These are phyloP conservation scores for Cladosporium halotolerans DNA, from an alignment of 2,329 filamentous ascomycete genomes.

Conservation along the genomic window DNA sequence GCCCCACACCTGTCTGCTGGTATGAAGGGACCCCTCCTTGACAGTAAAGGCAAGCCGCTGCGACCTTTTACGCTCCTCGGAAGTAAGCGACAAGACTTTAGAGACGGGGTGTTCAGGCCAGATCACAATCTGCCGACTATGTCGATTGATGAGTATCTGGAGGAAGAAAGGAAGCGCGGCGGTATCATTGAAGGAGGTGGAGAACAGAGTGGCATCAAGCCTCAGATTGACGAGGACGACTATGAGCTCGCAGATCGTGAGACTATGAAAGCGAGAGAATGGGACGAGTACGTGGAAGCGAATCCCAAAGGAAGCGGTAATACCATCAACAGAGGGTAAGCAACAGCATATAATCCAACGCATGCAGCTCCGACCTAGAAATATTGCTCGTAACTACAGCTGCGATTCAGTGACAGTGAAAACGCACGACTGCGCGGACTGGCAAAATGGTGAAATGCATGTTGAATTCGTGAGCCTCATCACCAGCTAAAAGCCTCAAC, in stretches of 20 bases:
- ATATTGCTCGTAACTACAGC: too few relatives aligned
- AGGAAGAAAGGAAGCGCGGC: slow-evolving; percentile 77
- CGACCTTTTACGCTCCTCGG: slow-evolving; percentile 84
- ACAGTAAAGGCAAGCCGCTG: slow-evolving; percentile 72
- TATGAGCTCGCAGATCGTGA: slow-evolving; percentile 79
- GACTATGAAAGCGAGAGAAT: slow-evolving; percentile 86
- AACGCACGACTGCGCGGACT: neutral
- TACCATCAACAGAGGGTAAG: slow-evolving; percentile 68
- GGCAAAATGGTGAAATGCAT: neutral
- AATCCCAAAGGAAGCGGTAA: slow-evolving; percentile 83
- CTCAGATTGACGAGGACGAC: slow-evolving; percentile 83
- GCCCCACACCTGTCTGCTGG: slow-evolving; percentile 47
- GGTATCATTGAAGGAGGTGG: slow-evolving; percentile 90
- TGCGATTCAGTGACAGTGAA: too few relatives aligned
- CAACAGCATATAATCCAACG: slow-evolving; percentile 6
- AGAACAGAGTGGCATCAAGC: slow-evolving; percentile 60
- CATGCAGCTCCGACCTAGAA: neutral
- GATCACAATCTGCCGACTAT: slow-evolving; percentile 95
- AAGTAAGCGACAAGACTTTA: slow-evolving; percentile 62
- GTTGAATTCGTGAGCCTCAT: neutral
- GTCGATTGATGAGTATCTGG: slow-evolving; percentile 95
- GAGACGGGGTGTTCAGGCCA: slow-evolving; percentile 75
- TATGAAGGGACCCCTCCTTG: slow-evolving; percentile 62
- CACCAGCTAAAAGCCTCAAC: neutral
- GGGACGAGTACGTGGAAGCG: slow-evolving; percentile 90